phyloP scores from a whole-genome alignment of 805 yeast genomes.

The Scheffersomyces stipitis region DNA sequence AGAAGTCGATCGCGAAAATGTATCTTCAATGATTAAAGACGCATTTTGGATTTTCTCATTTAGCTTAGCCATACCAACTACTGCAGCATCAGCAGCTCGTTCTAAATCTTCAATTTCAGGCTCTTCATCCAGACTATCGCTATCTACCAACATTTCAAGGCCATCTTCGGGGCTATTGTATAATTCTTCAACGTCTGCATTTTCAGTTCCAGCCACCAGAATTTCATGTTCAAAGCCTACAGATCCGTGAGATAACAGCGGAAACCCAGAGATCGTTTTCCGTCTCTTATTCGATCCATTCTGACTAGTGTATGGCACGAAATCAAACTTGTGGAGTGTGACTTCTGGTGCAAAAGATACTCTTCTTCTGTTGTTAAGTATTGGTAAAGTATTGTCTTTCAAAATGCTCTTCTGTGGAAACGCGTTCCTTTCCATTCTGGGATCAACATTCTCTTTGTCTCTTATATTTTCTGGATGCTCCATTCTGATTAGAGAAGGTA shows the following conservation, averaged over 20 bases:
- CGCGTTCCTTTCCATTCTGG: constrained; percentile 6
- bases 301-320: constrained; percentile 19
- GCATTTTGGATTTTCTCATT: background rate
- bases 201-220: constrained; percentile 5
- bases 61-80: background rate
- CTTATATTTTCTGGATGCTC: no score
- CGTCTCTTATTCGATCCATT: constrained; percentile 17
- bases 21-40: background rate
- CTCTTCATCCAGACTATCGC: constrained; percentile 21
- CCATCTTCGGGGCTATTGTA: constrained; percentile 11
- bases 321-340: constrained; percentile 57
- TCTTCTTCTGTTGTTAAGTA: constrained; percentile 40
- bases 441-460: constrained; percentile 5
- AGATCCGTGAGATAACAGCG: constrained; percentile 12
- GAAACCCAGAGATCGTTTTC: constrained; percentile 26
- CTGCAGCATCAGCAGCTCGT: background rate
- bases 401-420: constrained; percentile 20
- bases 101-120: constrained; percentile 4
- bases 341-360: constrained; percentile 81
- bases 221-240: no score
- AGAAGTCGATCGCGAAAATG: no score
- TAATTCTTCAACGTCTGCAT: background rate
- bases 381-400: constrained; percentile 22
- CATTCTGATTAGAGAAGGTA: no score
- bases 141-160: constrained; percentile 18